Percentiles rank a stretch among this genome's conserved stretches.
Conservation (phyloP, 1,139 yeast genomes). For the Geotrichum candidum region DNA sequence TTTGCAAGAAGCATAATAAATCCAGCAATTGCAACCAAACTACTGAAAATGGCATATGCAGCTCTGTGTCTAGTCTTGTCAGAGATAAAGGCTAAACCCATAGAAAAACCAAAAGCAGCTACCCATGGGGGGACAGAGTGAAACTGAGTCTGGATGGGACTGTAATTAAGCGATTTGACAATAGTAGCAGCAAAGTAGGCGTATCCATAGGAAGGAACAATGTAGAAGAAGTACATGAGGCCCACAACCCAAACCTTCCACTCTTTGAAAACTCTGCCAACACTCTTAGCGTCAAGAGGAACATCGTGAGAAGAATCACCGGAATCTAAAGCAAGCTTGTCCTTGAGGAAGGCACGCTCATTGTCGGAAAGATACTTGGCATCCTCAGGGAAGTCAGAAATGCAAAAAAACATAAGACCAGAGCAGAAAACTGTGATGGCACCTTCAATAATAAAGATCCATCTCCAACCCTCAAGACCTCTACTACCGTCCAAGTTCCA, state of each 20-base stretch:
- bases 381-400: conserved; percentile 47
- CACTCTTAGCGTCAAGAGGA: background rate
- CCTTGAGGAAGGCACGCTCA: conserved; percentile 46
- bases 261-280: conserved; percentile 3
- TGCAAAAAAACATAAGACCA: conserved; percentile 40
- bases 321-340: conserved; percentile 33
- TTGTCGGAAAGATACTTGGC: conserved; percentile 44
- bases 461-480: conserved; percentile 44
- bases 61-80: conserved; percentile 35
- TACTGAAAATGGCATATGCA: conserved; percentile 33
- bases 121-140: conserved; percentile 49
- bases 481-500: conserved; percentile 32
- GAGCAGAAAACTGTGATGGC: conserved; percentile 43
- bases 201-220: conserved; percentile 25
- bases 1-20: conserved; percentile 42
- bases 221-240: conserved; percentile 23
- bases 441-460: conserved; percentile 53
- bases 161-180: conserved; percentile 28
- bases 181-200: conserved; percentile 32
- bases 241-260: conserved; percentile 31
- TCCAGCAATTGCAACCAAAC: conserved; percentile 36
- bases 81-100: conserved; percentile 32
- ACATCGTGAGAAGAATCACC: conserved; percentile 3
- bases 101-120: conserved; percentile 33
- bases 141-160: conserved; percentile 68